Conservation (phyloP, 305 asterid species). For the Fraxinus latifolia region DNA sequence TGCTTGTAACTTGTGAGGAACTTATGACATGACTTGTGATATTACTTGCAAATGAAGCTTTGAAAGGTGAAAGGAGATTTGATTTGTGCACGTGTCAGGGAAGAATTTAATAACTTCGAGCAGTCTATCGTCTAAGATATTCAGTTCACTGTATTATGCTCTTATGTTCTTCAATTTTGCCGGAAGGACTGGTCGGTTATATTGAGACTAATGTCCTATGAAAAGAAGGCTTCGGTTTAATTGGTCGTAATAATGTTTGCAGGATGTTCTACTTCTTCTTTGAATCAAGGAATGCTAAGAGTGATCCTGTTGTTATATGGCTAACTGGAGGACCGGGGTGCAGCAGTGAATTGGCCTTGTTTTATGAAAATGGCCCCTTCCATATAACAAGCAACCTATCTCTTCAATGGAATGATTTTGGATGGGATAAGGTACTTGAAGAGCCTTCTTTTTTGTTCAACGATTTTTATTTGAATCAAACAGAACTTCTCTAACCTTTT, state of each 20-base stretch:
- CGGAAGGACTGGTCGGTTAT: not conserved
- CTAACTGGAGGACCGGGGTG: constrained; percentile 65
- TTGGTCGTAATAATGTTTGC: not conserved
- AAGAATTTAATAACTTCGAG: not conserved
- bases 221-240: not conserved
- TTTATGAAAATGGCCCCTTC: constrained; percentile 56
- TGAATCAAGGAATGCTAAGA: constrained; percentile 36
- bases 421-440: constrained; percentile 52
- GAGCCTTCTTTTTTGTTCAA: not conserved
- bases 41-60: not conserved
- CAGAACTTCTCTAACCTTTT: not conserved
- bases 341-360: constrained; percentile 53
- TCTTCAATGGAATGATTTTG: constrained; percentile 42
- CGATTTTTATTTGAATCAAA: not conserved
- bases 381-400: constrained; percentile 35
- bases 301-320: constrained; percentile 53
- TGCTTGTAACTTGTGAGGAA: not conserved
- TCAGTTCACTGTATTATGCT: not conserved
- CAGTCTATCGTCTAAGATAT: not conserved
- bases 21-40: not conserved
- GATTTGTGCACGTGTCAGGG: not conserved
- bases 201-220: not conserved
- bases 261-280: constrained; percentile 56
- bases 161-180: not conserved
- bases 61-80: not conserved